phyloP scores from a whole-genome alignment of 2,329 filamentous ascomycete species.

The Hypoxylon sp. region DNA sequence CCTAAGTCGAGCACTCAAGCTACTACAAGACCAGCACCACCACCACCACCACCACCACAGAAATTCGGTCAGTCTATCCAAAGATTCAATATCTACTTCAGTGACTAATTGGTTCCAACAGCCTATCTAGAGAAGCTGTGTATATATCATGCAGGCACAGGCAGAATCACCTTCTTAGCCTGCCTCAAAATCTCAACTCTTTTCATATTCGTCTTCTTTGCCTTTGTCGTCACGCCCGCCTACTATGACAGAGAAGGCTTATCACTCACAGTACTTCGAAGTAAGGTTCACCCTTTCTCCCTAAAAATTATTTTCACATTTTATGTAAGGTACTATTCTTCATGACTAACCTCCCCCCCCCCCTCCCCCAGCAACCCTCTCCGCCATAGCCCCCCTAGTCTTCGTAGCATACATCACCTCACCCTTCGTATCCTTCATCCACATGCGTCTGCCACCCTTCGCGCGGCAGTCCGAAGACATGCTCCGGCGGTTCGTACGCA shows the following conservation, averaged over 20 bases:
- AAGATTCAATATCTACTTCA: constrained; percentile 1
- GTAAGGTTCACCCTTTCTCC: constrained; percentile 40
- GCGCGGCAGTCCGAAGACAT: constrained; percentile 73
- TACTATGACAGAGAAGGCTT: constrained; percentile 62
- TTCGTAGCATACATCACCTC: constrained; percentile 75
- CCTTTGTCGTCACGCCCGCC: constrained; percentile 73
- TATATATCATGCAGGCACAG: constrained; percentile 82
- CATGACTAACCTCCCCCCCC: constrained; percentile 14
- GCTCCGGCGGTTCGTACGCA: constrained; percentile 67
- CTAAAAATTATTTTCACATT: background rate
- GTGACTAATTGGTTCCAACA: constrained; percentile 45
- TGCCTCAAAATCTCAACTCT: constrained; percentile 80
- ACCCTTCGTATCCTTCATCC: constrained; percentile 81
- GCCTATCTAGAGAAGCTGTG: constrained; percentile 72
- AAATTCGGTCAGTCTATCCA: constrained; percentile 37
- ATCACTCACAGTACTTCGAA: constrained; percentile 46
- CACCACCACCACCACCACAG: constrained; percentile 12
- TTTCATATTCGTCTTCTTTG: constrained; percentile 77
- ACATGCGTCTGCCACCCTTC: constrained; percentile 76
- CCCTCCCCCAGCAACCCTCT: constrained; percentile 65
- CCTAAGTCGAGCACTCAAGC: constrained; percentile 32
- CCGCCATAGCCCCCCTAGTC: constrained; percentile 74
- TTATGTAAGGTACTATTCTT: background rate
- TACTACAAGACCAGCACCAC: constrained; percentile 11
- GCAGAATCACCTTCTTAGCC: constrained; percentile 76